Percentiles rank a stretch among this genome's conserved stretches.
These are phyloP conservation scores for Cerrena zonata DNA, from an alignment of 1,284 basidiomycete genomes.

Conservation along the genomic window DNA sequence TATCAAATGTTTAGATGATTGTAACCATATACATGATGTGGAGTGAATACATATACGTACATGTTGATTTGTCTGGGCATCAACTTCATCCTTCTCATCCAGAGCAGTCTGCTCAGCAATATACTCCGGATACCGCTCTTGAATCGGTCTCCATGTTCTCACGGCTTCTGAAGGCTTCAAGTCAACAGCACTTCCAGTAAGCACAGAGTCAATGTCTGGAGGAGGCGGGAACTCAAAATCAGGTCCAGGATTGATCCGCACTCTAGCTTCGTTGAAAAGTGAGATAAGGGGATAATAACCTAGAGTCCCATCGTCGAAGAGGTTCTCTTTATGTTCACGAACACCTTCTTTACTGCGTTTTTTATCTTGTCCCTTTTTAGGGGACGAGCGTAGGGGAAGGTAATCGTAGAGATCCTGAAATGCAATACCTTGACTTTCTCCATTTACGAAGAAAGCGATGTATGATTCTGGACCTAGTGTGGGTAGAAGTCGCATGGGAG, in stretches of 20 bases:
- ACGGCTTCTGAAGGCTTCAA: slow-evolving; percentile 26
- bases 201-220: slow-evolving; percentile 59
- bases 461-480: slow-evolving; percentile 63
- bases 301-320: slow-evolving; percentile 88
- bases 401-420: slow-evolving; percentile 90
- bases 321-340: slow-evolving; percentile 73
- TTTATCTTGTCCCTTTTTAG: slow-evolving; percentile 46
- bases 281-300: slow-evolving; percentile 96
- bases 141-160: slow-evolving; percentile 68
- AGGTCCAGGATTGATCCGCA: slow-evolving; percentile 83
- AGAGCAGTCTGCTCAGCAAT: slow-evolving; percentile 72
- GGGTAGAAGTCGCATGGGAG: slow-evolving; percentile 62
- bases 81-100: slow-evolving; percentile 63
- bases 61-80: slow-evolving; percentile 36
- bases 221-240: slow-evolving; percentile 78
- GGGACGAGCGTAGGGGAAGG: slow-evolving; percentile 70
- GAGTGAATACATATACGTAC: slow-evolving; percentile 6
- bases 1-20: neutral
- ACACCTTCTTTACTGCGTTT: slow-evolving; percentile 56
- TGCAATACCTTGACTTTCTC: slow-evolving; percentile 78
- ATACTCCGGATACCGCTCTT: slow-evolving; percentile 73
- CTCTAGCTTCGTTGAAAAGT: slow-evolving; percentile 85
- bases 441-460: slow-evolving; percentile 91
- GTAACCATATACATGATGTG: neutral
- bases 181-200: slow-evolving; percentile 32